A percentile compares a stretch with the other conserved stretches of the same genome.
phyloP scores from a whole-genome alignment of 352 stramenopile species.

The Globisporangium spinosum region DNA sequence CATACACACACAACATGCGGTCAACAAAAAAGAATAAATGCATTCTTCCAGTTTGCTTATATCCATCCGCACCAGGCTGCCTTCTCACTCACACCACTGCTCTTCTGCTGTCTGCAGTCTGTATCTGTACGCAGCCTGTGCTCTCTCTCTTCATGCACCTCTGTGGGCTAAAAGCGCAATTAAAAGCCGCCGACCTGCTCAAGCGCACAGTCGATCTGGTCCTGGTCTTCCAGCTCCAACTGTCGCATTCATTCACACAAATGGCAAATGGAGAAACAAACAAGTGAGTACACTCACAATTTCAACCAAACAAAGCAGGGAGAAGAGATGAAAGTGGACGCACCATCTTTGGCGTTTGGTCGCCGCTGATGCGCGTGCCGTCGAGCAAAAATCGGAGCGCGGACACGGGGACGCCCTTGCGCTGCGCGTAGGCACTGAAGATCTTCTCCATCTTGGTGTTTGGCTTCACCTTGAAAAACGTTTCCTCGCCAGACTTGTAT shows the following conservation, averaged over 20 bases:
- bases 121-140: neutral
- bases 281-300: neutral
- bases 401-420: conserved; percentile 89
- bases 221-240: conserved; percentile 96
- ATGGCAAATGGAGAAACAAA: neutral
- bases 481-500: conserved; percentile 90
- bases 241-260: conserved; percentile 8
- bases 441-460: conserved; percentile 99
- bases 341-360: conserved; percentile 93
- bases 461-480: conserved; percentile 99
- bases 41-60: neutral
- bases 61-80: neutral
- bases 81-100: neutral
- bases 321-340: neutral
- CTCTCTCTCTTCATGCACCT: neutral
- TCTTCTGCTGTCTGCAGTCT: conserved; percentile 6
- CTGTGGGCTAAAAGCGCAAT: conserved; percentile 1
- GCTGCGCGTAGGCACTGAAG: conserved; percentile 94
- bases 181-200: conserved; percentile 83
- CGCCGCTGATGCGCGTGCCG: conserved; percentile 92
- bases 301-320: neutral
- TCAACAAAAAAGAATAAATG: conserved; percentile 5
- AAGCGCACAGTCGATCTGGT: conserved; percentile 97
- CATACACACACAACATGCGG: neutral
- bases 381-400: conserved; percentile 96